Percentiles rank a stretch among this genome's conserved stretches.
Conservation (phyloP, 2,329 filamentous ascomycete species). For the Tolypocladium nubicola region DNA sequence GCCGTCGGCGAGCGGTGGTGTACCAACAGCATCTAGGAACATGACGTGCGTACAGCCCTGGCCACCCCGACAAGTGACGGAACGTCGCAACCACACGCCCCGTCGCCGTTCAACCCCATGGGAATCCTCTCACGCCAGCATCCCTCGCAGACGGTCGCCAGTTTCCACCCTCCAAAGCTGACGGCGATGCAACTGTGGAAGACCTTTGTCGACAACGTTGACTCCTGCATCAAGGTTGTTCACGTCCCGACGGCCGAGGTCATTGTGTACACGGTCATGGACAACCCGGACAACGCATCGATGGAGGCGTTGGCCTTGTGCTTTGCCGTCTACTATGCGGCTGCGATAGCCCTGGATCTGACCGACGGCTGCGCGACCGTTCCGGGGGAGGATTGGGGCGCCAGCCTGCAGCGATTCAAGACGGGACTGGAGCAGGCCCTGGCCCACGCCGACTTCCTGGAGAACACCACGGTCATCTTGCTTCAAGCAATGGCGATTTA, state of each 20-base stretch:
- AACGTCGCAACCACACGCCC: neutral
- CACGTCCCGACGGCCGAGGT: neutral
- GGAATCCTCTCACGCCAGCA: neutral
- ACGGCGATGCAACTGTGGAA: neutral
- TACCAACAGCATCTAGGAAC: neutral
- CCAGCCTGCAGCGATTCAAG: neutral
- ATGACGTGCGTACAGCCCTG: neutral
- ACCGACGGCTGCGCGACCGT: neutral
- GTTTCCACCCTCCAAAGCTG: neutral
- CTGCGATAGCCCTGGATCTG: neutral
- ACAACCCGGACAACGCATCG: neutral
- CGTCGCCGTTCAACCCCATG: neutral
- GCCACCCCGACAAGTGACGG: neutral
- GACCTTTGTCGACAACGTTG: neutral
- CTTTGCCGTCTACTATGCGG: neutral
- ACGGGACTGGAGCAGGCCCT: neutral
- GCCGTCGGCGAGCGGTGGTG: neutral
- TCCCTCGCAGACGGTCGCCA: neutral
- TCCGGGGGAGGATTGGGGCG: neutral
- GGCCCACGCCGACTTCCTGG: neutral
- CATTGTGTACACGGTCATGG: neutral
- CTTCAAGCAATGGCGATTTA: neutral
- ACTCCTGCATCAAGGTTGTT: neutral
- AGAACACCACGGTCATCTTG: neutral
- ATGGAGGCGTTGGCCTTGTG: neutral